phyloP scores from a whole-genome alignment of 306 rosid species.

The Gynostemma pentaphyllum region DNA sequence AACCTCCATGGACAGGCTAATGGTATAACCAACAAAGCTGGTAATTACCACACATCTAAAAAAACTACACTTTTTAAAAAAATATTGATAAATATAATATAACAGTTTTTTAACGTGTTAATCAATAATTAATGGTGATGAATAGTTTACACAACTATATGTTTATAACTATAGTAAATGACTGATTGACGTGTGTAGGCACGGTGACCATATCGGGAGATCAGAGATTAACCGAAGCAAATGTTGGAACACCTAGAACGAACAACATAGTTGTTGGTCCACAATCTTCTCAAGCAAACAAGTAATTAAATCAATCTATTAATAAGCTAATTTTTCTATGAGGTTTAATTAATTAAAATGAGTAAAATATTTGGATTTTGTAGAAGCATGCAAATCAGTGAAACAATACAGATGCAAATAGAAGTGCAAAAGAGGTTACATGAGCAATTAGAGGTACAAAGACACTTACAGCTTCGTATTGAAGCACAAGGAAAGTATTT shows the following conservation, averaged over 20 bases:
- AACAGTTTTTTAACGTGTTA: too few species aligned
- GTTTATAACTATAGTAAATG: too few species aligned
- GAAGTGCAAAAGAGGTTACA: conserved; percentile 85
- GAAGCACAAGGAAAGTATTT: conserved; percentile 93
- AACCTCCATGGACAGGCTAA: conserved; percentile 53
- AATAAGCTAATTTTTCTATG: too few species aligned
- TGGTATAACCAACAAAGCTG: conserved; percentile 37
- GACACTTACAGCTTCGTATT: conserved; percentile 76
- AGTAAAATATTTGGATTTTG: not conserved
- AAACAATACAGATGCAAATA: conserved; percentile 71
- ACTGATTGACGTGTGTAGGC: conserved; percentile 3
- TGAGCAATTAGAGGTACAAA: conserved; percentile 87
- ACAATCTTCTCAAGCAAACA: conserved; percentile 33
- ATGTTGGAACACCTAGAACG: conserved; percentile 36
- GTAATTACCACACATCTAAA: too few species aligned
- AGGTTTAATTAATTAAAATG: not conserved
- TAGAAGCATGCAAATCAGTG: conserved; percentile 60
- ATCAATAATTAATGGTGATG: too few species aligned
- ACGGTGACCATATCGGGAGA: conserved; percentile 1
- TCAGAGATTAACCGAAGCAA: conserved; percentile 38
- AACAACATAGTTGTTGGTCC: conserved; percentile 37
- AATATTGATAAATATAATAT: too few species aligned
- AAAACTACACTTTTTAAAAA: too few species aligned
- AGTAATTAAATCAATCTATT: conserved; percentile 29
- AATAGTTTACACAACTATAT: too few species aligned